Evolutionary conservation across 129 eudicot genomes (phyloP).

Genomic region (Chrysanthemum seticuspe): DNA sequence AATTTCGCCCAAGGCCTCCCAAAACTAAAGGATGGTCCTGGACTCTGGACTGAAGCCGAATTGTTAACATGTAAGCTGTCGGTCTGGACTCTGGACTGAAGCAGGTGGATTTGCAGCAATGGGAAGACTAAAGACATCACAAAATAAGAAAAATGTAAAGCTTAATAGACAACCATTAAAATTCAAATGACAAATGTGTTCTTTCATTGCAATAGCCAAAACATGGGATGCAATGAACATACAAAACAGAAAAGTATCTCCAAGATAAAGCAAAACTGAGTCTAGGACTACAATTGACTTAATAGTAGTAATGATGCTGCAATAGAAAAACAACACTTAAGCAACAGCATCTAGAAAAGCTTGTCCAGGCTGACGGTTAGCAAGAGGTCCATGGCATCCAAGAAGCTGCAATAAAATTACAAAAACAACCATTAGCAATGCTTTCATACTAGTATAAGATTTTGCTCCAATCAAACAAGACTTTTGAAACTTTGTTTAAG

Average conservation of each 20-base stretch:
- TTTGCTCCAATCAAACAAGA: too few relatives aligned
- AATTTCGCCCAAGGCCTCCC: too few relatives aligned
- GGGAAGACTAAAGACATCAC: neutral
- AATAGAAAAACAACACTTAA: slow-evolving; percentile 4
- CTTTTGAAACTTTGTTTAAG: too few relatives aligned
- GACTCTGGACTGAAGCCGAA: too few relatives aligned
- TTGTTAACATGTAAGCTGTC: too few relatives aligned
- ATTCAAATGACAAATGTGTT: slow-evolving; percentile 6
- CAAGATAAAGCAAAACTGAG: slow-evolving; percentile 14
- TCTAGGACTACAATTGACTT: neutral
- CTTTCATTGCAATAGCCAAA: slow-evolving; percentile 27
- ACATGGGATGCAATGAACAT: slow-evolving; percentile 23
- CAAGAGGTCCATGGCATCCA: slow-evolving; percentile 86
- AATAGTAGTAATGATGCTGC: neutral
- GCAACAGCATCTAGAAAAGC: slow-evolving; percentile 66
- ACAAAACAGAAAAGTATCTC: slow-evolving; percentile 20
- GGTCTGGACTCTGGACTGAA: too few relatives aligned
- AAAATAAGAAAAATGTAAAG: neutral
- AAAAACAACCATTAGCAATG: neutral
- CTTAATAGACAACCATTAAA: neutral
- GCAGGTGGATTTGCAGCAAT: too few relatives aligned
- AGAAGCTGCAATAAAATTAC: slow-evolving; percentile 58
- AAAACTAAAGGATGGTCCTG: too few relatives aligned
- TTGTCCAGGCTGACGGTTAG: slow-evolving; percentile 73
- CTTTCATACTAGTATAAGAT: neutral